Conservation (phyloP, 2,329 filamentous ascomycete species). For the Penicillium sp. region DNA sequence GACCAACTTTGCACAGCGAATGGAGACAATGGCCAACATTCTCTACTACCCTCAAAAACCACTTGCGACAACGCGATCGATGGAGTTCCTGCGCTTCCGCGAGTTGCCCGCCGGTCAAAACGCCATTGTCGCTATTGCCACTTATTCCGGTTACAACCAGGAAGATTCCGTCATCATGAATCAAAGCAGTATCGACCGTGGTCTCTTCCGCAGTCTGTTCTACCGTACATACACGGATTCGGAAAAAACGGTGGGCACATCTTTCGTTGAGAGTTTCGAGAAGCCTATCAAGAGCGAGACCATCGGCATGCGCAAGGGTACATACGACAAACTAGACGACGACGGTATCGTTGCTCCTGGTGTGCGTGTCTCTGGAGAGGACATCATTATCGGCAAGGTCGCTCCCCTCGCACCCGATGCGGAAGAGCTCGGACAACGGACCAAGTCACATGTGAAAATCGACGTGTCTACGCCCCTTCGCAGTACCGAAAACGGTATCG, state of each 20-base stretch:
- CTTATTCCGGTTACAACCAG: constrained; percentile 98
- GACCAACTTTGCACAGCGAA: constrained; percentile 91
- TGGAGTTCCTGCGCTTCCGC: constrained; percentile 98
- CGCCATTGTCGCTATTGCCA: constrained; percentile 94
- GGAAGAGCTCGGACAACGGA: constrained; percentile 88
- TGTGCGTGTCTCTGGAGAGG: constrained; percentile 90
- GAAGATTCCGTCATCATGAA: constrained; percentile 99
- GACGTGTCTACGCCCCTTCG: constrained; percentile 93
- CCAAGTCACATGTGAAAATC: constrained; percentile 81
- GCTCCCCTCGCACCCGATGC: constrained; percentile 88
- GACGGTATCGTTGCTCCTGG: constrained; percentile 93
- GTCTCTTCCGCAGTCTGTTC: constrained; percentile 94
- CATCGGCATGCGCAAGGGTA: constrained; percentile 85
- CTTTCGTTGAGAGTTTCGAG: constrained; percentile 88
- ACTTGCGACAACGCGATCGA: constrained; percentile 87
- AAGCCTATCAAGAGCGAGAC: constrained; percentile 87
- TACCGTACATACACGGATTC: constrained; percentile 96
- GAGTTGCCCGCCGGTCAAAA: constrained; percentile 96
- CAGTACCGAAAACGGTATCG: constrained; percentile 93
- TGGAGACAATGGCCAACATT: constrained; percentile 99
- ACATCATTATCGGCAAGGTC: constrained; percentile 99
- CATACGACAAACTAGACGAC: constrained; percentile 94
- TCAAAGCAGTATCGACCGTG: constrained; percentile 96
- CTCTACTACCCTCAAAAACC: constrained; percentile 99
- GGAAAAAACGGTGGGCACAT: constrained; percentile 92